These are phyloP conservation scores for Amorphotheca resinae DNA, from an alignment of 495 filamentous ascomycete genomes.

Conservation along the genomic window DNA sequence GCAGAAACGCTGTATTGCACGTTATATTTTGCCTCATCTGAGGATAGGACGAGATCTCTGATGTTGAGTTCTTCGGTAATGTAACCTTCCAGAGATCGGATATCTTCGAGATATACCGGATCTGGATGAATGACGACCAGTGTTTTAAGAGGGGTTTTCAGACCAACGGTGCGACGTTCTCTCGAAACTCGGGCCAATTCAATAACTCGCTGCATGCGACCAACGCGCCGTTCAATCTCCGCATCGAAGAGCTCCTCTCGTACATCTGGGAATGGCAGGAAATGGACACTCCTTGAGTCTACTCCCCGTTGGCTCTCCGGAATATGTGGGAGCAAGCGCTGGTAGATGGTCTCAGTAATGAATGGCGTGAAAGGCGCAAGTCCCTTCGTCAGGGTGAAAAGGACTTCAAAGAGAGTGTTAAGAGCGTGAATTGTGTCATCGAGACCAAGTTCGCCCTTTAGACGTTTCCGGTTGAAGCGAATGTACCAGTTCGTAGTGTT, in stretches of 20 bases:
- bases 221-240: conserved; percentile 73
- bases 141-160: conserved; percentile 84
- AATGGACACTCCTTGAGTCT: conserved; percentile 81
- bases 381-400: conserved; percentile 76
- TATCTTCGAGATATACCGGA: conserved; percentile 69
- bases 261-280: conserved; percentile 80
- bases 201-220: conserved; percentile 90
- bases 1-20: conserved; percentile 81
- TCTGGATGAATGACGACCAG: conserved; percentile 84
- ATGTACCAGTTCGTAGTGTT: conserved; percentile 99
- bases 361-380: conserved; percentile 95
- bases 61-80: conserved; percentile 89
- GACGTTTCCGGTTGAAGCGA: conserved; percentile 88
- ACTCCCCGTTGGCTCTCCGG: conserved; percentile 47
- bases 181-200: conserved; percentile 76
- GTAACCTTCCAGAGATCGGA: conserved; percentile 71
- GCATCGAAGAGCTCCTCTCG: conserved; percentile 78
- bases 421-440: conserved; percentile 84
- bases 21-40: conserved; percentile 79
- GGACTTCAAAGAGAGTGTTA: conserved; percentile 92
- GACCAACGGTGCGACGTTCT: conserved; percentile 69
- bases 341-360: conserved; percentile 89
- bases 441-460: conserved; percentile 86
- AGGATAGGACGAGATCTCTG: conserved; percentile 67
- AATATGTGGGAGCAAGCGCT: conserved; percentile 68